Evolutionary conservation across 2,329 filamentous ascomycete species (phyloP).

Genomic region (Clarireedia homoeocarpa): DNA sequence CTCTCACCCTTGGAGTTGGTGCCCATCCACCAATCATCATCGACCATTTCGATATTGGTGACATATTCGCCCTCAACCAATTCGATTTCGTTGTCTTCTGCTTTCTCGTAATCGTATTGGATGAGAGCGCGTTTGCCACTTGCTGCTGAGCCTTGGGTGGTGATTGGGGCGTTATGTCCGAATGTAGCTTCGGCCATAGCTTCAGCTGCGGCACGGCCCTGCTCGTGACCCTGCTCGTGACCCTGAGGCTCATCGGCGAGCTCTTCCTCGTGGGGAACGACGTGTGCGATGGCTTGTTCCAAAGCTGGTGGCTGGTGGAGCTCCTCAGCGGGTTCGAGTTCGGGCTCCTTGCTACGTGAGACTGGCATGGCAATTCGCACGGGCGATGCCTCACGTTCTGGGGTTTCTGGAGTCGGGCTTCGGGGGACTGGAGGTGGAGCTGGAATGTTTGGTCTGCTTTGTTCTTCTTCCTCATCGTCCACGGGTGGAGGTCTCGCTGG

Average conservation of each 20-base stretch:
- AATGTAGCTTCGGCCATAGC: conserved; percentile 44
- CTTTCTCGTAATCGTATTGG: conserved; percentile 95
- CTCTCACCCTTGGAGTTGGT: conserved; percentile 76
- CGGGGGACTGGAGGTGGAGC: conserved; percentile 33
- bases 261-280: conserved; percentile 56
- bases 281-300: conserved; percentile 52
- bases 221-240: conserved; percentile 49
- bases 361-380: conserved; percentile 84
- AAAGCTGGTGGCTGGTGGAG: conserved; percentile 47
- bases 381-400: conserved; percentile 58
- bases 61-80: conserved; percentile 82
- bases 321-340: conserved; percentile 44
- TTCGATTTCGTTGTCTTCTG: conserved; percentile 94
- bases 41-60: conserved; percentile 91
- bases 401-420: conserved; percentile 35
- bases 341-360: conserved; percentile 48
- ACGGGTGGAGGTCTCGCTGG: conserved; percentile 51
- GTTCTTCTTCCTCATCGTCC: conserved; percentile 36
- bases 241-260: conserved; percentile 56
- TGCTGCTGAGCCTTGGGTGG: conserved; percentile 38
- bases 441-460: conserved; percentile 39
- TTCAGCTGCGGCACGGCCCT: conserved; percentile 49
- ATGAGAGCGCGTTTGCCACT: conserved; percentile 68
- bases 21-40: conserved; percentile 98
- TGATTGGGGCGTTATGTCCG: conserved; percentile 31